These are phyloP conservation scores for Zea luxurians DNA, from an alignment of 176 grass and related monocot genomes.

Conservation along the genomic window DNA sequence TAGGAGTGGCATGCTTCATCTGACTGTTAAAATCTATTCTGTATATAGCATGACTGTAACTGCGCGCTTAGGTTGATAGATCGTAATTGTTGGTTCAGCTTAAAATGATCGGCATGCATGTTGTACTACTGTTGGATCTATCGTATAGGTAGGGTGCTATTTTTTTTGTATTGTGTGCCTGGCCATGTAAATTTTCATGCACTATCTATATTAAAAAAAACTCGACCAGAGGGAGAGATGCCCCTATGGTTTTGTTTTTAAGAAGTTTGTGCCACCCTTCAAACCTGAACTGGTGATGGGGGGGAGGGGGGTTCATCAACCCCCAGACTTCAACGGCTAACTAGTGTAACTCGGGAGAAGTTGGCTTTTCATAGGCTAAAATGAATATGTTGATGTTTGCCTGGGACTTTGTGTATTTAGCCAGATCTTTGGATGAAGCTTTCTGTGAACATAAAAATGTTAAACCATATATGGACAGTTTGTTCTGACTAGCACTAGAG, in stretches of 20 bases:
- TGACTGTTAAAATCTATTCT: constrained; percentile 18
- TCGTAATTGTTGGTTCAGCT: not conserved
- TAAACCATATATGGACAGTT: not conserved
- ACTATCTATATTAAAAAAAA: not conserved
- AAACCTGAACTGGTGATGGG: not conserved
- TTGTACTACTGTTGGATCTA: not conserved
- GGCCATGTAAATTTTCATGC: not conserved
- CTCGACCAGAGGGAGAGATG: not conserved
- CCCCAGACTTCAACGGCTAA: not conserved
- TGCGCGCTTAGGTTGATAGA: not conserved
- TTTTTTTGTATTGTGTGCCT: not conserved
- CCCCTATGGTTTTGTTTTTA: not conserved
- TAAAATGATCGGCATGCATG: not conserved
- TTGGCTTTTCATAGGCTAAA: not conserved
- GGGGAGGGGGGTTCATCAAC: not conserved
- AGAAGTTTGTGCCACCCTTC: not conserved
- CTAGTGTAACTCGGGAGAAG: not conserved
- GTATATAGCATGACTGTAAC: not conserved
- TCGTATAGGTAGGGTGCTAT: not conserved
- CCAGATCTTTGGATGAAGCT: constrained; percentile 1
- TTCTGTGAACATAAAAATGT: too few relatives aligned
- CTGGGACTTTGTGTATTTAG: not conserved
- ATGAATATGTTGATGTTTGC: not conserved
- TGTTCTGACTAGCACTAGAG: not conserved
- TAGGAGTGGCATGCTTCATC: constrained; percentile 7